These are phyloP conservation scores for Chalciporus piperatus DNA, from an alignment of 768 basidiomycete genomes.

Conservation along the genomic window DNA sequence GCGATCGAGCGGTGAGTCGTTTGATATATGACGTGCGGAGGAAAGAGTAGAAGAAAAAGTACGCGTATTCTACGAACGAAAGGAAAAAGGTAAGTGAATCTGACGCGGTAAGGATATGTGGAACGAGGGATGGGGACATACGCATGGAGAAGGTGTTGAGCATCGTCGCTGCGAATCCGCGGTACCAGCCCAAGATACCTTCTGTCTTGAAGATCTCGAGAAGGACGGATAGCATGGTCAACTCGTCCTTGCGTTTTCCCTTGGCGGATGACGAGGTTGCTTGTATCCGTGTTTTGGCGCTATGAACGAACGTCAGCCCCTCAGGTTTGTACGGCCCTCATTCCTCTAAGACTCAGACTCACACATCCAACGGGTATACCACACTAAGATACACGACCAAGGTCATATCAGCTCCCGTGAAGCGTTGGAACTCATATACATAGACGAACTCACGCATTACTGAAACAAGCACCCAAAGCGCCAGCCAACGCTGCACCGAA, in stretches of 20 bases:
- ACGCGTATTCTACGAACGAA: conserved; percentile 81
- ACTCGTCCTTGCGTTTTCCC: conserved; percentile 46
- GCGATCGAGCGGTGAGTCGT: conserved; percentile 57
- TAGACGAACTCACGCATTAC: conserved; percentile 71
- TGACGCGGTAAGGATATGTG: too few relatives aligned
- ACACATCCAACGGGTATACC: conserved; percentile 96
- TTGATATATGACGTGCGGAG: conserved; percentile 82
- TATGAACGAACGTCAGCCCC: conserved; percentile 31
- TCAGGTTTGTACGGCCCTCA: not conserved
- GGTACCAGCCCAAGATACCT: conserved; percentile 80
- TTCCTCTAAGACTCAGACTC: conserved; percentile 32
- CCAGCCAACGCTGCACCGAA: conserved; percentile 90
- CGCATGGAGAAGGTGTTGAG: conserved; percentile 97
- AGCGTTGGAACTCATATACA: not conserved
- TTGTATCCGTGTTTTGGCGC: conserved; percentile 94
- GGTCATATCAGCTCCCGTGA: conserved; percentile 4
- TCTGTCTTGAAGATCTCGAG: conserved; percentile 73
- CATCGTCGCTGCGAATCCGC: conserved; percentile 96
- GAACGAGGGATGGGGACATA: conserved; percentile 27
- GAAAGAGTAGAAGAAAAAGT: conserved; percentile 98
- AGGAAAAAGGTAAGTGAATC: not conserved
- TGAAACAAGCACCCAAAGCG: conserved; percentile 90
- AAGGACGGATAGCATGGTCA: conserved; percentile 63
- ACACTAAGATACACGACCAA: conserved; percentile 45
- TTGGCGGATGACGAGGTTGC: conserved; percentile 60